These are phyloP conservation scores for Allomyces macrogynus DNA, from an alignment of 192 early-diverging fungal genomes.

Conservation along the genomic window DNA sequence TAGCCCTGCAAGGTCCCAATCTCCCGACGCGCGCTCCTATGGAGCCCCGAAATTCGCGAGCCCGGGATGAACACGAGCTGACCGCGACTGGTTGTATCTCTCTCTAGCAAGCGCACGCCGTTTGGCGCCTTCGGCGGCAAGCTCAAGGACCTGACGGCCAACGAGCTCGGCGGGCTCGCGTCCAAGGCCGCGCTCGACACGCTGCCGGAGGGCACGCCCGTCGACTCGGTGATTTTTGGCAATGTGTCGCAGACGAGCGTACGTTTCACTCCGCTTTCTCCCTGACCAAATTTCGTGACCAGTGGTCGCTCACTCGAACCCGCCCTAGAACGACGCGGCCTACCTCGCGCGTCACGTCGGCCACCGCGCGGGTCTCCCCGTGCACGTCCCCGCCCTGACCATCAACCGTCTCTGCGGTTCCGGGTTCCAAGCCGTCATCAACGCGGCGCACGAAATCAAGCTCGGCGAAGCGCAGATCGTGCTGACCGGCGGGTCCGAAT, in stretches of 20 bases:
- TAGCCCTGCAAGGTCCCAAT: too few species aligned
- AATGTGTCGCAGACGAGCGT: conserved; percentile 73
- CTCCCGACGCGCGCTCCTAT: too few species aligned
- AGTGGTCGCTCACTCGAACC: too few species aligned
- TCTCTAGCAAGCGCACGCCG: background rate
- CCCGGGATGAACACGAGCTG: too few species aligned
- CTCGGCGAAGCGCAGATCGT: conserved; percentile 65
- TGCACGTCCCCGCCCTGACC: conserved; percentile 69
- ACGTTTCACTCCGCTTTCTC: too few species aligned
- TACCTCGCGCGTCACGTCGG: conserved; percentile 89
- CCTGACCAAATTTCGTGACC: too few species aligned
- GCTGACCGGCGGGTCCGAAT: conserved; percentile 77
- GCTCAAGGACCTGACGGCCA: conserved; percentile 15
- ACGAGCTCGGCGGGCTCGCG: conserved; percentile 77
- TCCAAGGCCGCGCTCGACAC: conserved; percentile 64
- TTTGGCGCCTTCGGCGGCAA: background rate
- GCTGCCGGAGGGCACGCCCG: conserved; percentile 42
- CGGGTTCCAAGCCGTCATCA: conserved; percentile 87
- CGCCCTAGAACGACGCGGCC: conserved; percentile 49
- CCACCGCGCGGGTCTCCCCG: conserved; percentile 61
- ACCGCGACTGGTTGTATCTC: too few species aligned
- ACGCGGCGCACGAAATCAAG: conserved; percentile 76
- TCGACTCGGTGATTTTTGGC: conserved; percentile 87
- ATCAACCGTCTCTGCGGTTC: conserved; percentile 94
- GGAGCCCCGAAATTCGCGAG: too few species aligned